Base-by-base conservation (phyloP, 129 eudicot species). In the Calendula officinalis region DNA sequence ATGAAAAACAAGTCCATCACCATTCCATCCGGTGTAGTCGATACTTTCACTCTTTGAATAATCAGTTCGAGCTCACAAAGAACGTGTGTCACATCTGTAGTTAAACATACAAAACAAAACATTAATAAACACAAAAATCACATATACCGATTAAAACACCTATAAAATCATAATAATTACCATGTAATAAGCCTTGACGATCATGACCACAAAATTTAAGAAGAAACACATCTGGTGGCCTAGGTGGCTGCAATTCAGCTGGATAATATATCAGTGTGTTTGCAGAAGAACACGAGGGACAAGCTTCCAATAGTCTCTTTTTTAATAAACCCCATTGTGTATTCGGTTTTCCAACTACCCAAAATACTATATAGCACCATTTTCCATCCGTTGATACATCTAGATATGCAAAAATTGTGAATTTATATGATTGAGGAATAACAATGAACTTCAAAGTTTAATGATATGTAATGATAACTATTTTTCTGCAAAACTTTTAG, bases 321-420 rank as follows among this genome's bases (percentile, higher is more conserved):
- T 85, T 85, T 86, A 84, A 66, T 64, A 87, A 77, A 61, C 75
- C 68, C 98, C 96, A 88, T 41, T 85, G 78, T 4, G 91, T 87
- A 42, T 36, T 73, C 9, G 82, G 78, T 72, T 78, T 81, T 3
- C 88, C 88, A 1, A 64, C 48, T 10, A 85, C 96, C 96, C 96
- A 88, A 52, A 88, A 84, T 64, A 92, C 85, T 60, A 92, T 51
- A 74, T 78, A 91, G 76, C 96, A 92, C 98, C 98, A 88, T 54
- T 83, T 88, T 69, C 96, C 96, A 48, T 88, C 96, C 5, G 98
- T 92, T 0, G 98, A 85, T 57, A 91, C 85, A 81, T 91, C 98
- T 91, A 27, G 69, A 74, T 69, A 15, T 4, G 15, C 16, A 2
- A 57, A 69, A 46, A 46, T 6, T 34, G 7, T 14, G 15, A 65